Evolutionary conservation across 495 filamentous ascomycete species (phyloP).

Genomic region (Trichoderma gamsii): DNA sequence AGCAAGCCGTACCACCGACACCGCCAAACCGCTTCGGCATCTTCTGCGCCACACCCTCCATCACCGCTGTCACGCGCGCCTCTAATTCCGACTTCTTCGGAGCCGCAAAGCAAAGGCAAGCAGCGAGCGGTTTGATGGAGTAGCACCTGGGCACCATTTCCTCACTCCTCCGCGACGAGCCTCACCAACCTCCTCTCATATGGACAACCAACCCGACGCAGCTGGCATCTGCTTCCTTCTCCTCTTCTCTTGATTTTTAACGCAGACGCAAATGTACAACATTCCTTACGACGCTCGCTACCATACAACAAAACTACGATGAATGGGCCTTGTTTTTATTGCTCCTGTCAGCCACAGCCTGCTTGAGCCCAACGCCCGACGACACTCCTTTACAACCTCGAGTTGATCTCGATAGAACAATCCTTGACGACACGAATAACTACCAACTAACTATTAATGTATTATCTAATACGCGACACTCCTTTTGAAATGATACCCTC

Average conservation of each 20-base stretch:
- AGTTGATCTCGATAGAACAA: constrained; percentile 27
- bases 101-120: constrained; percentile 25
- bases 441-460: constrained; percentile 13
- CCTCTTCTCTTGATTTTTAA: constrained; percentile 25
- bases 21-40: constrained; percentile 26
- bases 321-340: constrained; percentile 8
- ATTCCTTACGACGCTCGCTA: constrained; percentile 19
- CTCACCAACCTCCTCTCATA: constrained; percentile 19
- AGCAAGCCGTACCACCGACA: constrained; percentile 26
- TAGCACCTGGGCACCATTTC: neutral
- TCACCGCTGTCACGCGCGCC: neutral
- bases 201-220: constrained; percentile 19
- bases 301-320: constrained; percentile 7
- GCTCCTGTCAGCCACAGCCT: constrained; percentile 10
- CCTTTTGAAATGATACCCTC: constrained; percentile 16
- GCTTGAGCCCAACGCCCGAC: constrained; percentile 14
- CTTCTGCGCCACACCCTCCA: constrained; percentile 22
- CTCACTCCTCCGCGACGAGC: constrained; percentile 13
- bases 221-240: constrained; percentile 18
- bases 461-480: constrained; percentile 16
- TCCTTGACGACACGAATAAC: constrained; percentile 27
- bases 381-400: constrained; percentile 18
- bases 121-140: constrained; percentile 17
- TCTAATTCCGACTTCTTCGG: constrained; percentile 12
- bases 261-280: constrained; percentile 46